phyloP scores from a whole-genome alignment of 108 stramenopile species.

The Cyclotella atomus region DNA sequence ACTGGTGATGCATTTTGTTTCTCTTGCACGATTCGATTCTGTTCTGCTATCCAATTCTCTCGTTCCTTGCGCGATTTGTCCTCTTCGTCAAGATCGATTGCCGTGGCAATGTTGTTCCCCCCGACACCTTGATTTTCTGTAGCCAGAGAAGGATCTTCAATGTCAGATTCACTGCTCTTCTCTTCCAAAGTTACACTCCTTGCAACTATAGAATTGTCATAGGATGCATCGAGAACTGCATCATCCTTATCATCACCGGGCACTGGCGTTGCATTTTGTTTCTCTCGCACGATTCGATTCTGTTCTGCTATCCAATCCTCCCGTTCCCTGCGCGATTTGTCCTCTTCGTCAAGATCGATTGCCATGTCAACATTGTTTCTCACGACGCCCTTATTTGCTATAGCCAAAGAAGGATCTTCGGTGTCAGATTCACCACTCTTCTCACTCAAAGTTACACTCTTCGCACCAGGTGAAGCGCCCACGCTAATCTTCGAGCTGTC shows the following conservation, averaged over 20 bases:
- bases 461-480: background rate
- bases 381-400: background rate
- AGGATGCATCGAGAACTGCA: background rate
- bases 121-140: no score
- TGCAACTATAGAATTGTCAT: background rate
- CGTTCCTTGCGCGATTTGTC: background rate
- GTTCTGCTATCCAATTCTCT: constrained; percentile 4
- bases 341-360: constrained; percentile 6
- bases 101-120: background rate
- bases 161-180: background rate
- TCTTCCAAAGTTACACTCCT: background rate
- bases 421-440: no score
- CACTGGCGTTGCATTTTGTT: background rate
- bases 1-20: background rate
- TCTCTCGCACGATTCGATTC: background rate
- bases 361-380: no score
- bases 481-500: background rate
- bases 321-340: background rate
- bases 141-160: no score
- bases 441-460: background rate
- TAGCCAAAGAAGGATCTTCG: no score
- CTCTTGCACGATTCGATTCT: constrained; percentile 1
- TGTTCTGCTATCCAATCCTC: constrained; percentile 8
- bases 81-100: constrained; percentile 6
- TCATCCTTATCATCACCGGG: background rate